A percentile compares a stretch with the other conserved stretches of the same genome.
Evolutionary conservation across 83 land plant genomes (phyloP).

Genomic region (Picea mariana): DNA sequence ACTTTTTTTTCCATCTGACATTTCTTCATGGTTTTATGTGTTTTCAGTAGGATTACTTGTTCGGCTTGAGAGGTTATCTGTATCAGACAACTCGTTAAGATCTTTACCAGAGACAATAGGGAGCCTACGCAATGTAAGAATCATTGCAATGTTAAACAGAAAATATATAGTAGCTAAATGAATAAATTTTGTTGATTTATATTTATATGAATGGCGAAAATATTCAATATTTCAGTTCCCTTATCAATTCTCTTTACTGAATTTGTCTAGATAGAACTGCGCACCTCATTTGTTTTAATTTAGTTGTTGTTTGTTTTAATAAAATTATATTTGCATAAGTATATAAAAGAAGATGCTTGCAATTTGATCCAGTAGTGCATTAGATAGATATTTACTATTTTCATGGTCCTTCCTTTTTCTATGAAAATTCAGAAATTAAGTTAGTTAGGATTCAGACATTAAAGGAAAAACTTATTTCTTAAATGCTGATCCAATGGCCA

Average conservation of each 20-base stretch:
- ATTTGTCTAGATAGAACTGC: neutral
- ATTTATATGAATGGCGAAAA: neutral
- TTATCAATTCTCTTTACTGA: neutral
- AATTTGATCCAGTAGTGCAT: neutral
- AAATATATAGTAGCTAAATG: neutral
- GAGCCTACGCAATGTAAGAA: conserved; percentile 84
- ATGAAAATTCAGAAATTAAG: neutral
- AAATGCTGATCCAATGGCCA: neutral
- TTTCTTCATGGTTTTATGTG: no score
- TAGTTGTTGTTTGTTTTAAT: neutral
- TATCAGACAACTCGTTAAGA: no score
- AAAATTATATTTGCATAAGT: neutral
- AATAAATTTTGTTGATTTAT: neutral
- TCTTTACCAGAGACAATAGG: conserved; percentile 65
- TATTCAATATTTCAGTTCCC: neutral
- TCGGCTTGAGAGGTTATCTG: no score
- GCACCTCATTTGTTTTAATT: neutral
- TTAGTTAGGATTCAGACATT: neutral
- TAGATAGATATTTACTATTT: no score
- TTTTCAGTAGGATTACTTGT: no score
- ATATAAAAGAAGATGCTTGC: neutral
- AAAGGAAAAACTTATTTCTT: neutral
- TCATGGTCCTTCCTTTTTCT: neutral
- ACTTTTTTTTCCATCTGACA: no score
- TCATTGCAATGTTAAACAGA: no score